A percentile compares a stretch with the other conserved stretches of the same genome.
Conservation (phyloP, 1,139 yeast genomes). For the Pichia sp. region DNA sequence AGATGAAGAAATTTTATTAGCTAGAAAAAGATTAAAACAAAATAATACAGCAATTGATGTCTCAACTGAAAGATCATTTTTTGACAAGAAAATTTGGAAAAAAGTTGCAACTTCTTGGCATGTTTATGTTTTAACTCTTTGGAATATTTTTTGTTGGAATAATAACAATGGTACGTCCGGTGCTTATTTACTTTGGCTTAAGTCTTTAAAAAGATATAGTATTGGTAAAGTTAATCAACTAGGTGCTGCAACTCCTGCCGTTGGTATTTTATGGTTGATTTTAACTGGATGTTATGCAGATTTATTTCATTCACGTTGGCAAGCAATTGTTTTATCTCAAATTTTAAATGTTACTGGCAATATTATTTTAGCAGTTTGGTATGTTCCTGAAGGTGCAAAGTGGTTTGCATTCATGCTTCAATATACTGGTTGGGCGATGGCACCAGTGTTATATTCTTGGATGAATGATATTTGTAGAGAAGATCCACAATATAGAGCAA, state of each 20-base stretch:
- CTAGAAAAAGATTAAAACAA: slow-evolving; percentile 47
- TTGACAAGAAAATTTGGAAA: slow-evolving; percentile 41
- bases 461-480: slow-evolving; percentile 42
- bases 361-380: slow-evolving; percentile 41
- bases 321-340: slow-evolving; percentile 40
- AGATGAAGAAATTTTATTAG: slow-evolving; percentile 60
- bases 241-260: slow-evolving; percentile 45
- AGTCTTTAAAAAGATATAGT: slow-evolving; percentile 38
- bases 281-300: slow-evolving; percentile 45
- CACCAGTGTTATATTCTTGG: slow-evolving; percentile 40
- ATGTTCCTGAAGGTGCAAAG: slow-evolving; percentile 40
- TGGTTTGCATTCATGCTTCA: slow-evolving; percentile 46
- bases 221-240: slow-evolving; percentile 36
- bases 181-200: slow-evolving; percentile 48
- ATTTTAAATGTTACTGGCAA: slow-evolving; percentile 34
- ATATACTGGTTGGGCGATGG: slow-evolving; percentile 45
- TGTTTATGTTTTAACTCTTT: slow-evolving; percentile 38
- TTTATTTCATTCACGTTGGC: slow-evolving; percentile 41
- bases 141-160: slow-evolving; percentile 40
- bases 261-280: slow-evolving; percentile 44
- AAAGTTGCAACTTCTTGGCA: slow-evolving; percentile 49
- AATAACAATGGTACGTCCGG: slow-evolving; percentile 44
- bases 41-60: too few relatives aligned
- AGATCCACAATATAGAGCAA: slow-evolving; percentile 41
- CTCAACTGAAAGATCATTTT: slow-evolving; percentile 30